Base-by-base conservation (phyloP, 75 land plant genomes). In the Selaginella tamariscina region DNA sequence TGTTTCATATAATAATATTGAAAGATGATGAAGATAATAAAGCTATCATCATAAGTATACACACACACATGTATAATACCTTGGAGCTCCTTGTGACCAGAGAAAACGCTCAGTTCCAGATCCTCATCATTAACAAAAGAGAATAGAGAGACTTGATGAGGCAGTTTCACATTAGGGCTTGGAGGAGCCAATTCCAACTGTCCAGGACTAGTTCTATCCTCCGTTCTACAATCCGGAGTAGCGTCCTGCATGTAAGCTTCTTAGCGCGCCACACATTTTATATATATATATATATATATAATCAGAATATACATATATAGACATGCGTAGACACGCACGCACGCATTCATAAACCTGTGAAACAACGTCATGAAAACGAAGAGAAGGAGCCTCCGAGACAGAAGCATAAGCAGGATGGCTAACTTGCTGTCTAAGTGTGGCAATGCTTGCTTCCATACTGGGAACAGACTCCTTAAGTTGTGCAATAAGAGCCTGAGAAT, bases 401-500 rank as follows among this genome's bases (percentile, higher is more conserved):
- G 31, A 1, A 21, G 72, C n/a, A 9, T 32, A 32, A 13, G 55
- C 72, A 27, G 78, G 70, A 60, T 77, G 67, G 32, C 72, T 78
- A 20, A 87, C 96, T 79, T 85, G 84, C 22, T 87, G 86, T 24
- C 86, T 78, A 55, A 88, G 88, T 28, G 79, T 76, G 65, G 79
- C 55, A 69, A 91, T 87, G 29, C 86, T 79, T 31, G 77, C 75
- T 64, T 91, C 85, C 77, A 91, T 85, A n/a, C 80, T 44, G 33
- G 91, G 96, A 74, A 84, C 68, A 32, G 84, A 83, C 69, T 83
- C 88, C 76, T 87, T 91, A 28, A 91, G 72, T 72, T 91, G 88
- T 66, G 73, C 78, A 60, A 91, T 83, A 9, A 91, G 84, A 5
- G 76, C 86, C 96, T 91, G 83, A 69, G 56, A 32, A n/a, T 39